Base-by-base conservation (phyloP, 2,329 filamentous ascomycete species). In the Cercospora zeina region DNA sequence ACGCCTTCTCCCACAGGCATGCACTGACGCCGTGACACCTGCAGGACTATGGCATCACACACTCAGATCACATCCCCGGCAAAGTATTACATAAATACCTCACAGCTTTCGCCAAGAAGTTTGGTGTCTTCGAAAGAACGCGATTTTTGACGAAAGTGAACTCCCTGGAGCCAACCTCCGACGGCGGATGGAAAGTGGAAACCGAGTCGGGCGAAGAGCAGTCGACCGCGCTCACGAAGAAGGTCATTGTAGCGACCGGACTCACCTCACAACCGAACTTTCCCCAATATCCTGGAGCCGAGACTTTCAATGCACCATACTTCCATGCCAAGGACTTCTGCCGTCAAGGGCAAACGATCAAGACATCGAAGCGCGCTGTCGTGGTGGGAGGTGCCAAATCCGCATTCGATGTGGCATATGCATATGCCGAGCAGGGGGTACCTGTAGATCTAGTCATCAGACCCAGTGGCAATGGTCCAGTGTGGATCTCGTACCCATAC, bases 381-480 rank as follows among this genome's bases (percentile, higher is more conserved):
- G 79, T 89, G 2, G 77, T 89, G 3, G 87, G 87, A 2, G 84
- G 79, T 2, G 83, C 80, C 14, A 89, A 89, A 69, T 87, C 83
- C 1, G 84, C 83, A 1, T 88, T 82, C 78, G 87, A 89, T 70
- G 82, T 83, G 1, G 84, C 83, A 0, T 87, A 87, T 68, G 78
- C 82, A 1, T 84, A 82, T 57, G 84, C 82, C 4, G 77, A 79
- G 0, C 73, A 79, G 0, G 84, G 83, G 2, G 68, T 68, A 3
- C 75, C 80, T 57, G 85, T 87, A 8, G 79, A 83, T 58, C 81
- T 85, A 78, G 74, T 88, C 4, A 83, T 88, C 59, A 79, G 85
- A 49, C 76, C 79, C n/a, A 79, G 75, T n/a, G 85, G 85, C 3
- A 79, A 82, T 62, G 86, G 87, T 0, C 85, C 87, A 0, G 77